These are phyloP conservation scores for Tolypocladium cylindrosporum DNA, from an alignment of 2,329 filamentous ascomycete genomes.

Conservation along the genomic window DNA sequence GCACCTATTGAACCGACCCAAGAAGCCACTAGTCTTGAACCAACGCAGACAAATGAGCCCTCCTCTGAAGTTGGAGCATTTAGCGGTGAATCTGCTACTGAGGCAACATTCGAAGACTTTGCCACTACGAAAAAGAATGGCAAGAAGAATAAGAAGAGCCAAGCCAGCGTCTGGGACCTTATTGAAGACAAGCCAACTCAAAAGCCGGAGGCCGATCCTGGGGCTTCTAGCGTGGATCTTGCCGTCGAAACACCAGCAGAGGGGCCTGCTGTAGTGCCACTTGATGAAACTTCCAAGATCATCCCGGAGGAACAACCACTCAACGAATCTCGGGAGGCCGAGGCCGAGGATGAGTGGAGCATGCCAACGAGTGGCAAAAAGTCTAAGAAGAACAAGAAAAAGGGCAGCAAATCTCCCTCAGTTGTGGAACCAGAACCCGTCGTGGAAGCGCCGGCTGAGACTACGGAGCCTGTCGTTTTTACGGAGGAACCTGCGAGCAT, in stretches of 20 bases:
- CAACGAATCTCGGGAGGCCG: neutral
- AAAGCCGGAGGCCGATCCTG: neutral
- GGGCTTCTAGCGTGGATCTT: neutral
- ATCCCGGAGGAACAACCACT: neutral
- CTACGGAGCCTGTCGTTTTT: neutral
- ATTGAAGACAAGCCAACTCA: slow-evolving; percentile 6
- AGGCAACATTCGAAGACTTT: neutral
- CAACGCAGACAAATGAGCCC: slow-evolving; percentile 13
- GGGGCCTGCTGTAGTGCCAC: neutral
- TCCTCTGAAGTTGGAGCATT: neutral
- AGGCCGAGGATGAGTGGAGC: slow-evolving; percentile 9
- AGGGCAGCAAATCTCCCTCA: slow-evolving; percentile 14
- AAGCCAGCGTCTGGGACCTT: neutral
- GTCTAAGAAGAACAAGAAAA: slow-evolving; percentile 20
- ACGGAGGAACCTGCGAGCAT: slow-evolving; percentile 1
- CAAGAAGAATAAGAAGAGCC: slow-evolving; percentile 23
- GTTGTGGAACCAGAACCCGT: neutral
- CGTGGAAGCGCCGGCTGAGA: neutral
- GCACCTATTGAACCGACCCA: slow-evolving; percentile 14
- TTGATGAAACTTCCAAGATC: neutral
- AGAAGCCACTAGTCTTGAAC: slow-evolving; percentile 8
- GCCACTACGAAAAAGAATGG: slow-evolving; percentile 15
- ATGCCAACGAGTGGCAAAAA: slow-evolving; percentile 12
- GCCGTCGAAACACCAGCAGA: neutral
- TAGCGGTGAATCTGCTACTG: slow-evolving; percentile 3